Evolutionary conservation across 2,329 filamentous ascomycete species (phyloP), one percentile per base, ranked within the genome.

Genomic region (Amauroascus verrucosus): DNA sequence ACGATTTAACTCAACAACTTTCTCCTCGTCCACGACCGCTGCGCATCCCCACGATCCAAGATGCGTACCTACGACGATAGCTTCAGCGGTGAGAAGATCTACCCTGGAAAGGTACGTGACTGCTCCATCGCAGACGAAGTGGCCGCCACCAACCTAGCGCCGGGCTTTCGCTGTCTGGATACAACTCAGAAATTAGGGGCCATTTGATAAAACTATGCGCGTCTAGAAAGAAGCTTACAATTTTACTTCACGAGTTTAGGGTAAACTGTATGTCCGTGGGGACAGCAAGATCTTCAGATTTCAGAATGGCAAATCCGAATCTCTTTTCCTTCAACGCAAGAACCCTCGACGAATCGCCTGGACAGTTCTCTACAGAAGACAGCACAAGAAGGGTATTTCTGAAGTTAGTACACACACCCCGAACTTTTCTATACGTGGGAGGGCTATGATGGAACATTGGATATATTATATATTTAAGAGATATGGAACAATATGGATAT

Each of bases 201-300:
- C 24, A 47, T 49, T 37, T 8, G 35, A 26, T 20, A 18, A 37
- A 24, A 11, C 8, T 44, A n/a, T 44, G 48, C 16, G n/a, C 24
- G 18, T 6, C 22, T 33, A 16, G 16, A 24, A 22, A 28, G 9
- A 41, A 40, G n/a, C 55, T 57, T 32, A 57, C 45, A 8, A 1
- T 16, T 28, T 60, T 60, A 58, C 65, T 66, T 62, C 53, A 51
- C 60, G 56, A 54, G 61, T 69, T 71, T 73, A 97, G 93, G 93
- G 93, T 81, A 97, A 97, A 83, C 86, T 98, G 80, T 98, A 91
- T 81, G 81, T 98, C 83, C 89, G 93, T 77, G 90, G 91, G 74
- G 93, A 98, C 83, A 95, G 87, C 89, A 98, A 97, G 83, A 84
- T 97, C 82, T 98, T 98, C 87, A 90, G 93, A 74, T 98, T 98